Evolutionary conservation across 331 rosid species (phyloP), one percentile per base, ranked within the genome.

Genomic region (Prunus yedoensis): DNA sequence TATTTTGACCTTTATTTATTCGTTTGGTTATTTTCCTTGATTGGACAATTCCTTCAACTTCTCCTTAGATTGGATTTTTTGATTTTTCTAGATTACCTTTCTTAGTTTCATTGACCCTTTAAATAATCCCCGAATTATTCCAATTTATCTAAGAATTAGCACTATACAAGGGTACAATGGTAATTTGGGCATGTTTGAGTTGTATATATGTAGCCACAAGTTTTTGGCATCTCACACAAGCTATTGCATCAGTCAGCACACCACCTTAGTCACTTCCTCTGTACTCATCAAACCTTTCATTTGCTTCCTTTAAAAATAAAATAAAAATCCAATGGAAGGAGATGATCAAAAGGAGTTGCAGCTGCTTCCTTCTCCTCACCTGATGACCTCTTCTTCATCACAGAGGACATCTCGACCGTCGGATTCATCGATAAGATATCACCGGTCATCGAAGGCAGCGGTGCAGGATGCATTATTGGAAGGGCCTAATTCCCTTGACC

Each of bases 281-380:
- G 32, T 52, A 21, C 59, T 73, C 45, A 28, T 25, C 30, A 69
- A 53, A 18, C 23, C 38, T 54, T 69, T 57, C 56, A 46, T 25
- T 69, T 56, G n/a, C 47, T 58, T 30, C 23, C 54, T 21, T 53
- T 78, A 11, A 47, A 10, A 47, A 10, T 12, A 10, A 10, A 10
- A 47, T 1, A 10, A 1, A 10, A 1, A 17, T 63, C 27, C 80
- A 73, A 94, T 94, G 99, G 99, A 90, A 82, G 86, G 83, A 47
- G 88, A 85, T 70, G 81, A 77, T 57, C 91, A 88, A 69, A 90
- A 85, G 54, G 99, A 90, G 85, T 80, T 94, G 50, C 89, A 94
- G 74, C 91, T 94, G 38, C 91, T 94, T 1, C 99, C 99, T 2
- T 75, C 90, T 3, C 85, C 92, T 8, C 84, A 74, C 13, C 49